Base-by-base conservation (phyloP, 306 rosid genomes). In the Malus orientalis region DNA sequence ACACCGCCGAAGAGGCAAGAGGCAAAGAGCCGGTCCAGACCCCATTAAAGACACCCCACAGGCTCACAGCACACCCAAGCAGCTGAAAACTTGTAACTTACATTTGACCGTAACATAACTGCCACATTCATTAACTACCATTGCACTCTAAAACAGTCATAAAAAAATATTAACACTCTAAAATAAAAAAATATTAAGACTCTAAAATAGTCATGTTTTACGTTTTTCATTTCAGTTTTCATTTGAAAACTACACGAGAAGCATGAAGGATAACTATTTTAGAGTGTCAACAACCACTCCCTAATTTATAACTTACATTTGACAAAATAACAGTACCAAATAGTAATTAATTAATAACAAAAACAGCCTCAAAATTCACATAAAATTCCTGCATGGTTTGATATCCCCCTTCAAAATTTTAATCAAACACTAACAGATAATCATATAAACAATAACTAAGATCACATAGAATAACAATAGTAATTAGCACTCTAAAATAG, bases 21-120 rank as follows among this genome's bases (percentile, higher is more conserved):
- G 5, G 14, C 63, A 7, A 62, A 14, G 16, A 36, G 53, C 67
- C 67, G 58, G n/a, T 20, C 23, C 44, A 32, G 18, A 63, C 42
- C 20, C 68, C 67, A 73, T 73, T 61, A 61, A 61, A 74, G 60
- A 74, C 60, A 11, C 44, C 45, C 38, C 69, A 73, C 27, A 72
- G 25, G 3, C 55, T 51, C 8, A 27, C 4, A 63, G 23, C 76
- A 16, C 68, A 16, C 68, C 58, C 38, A 6, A 61, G 66, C 44
- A 15, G n/a, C 42, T 10, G 69, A 51, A 51, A 51, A 51, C 68
- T 63, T 7, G 42, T 2, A 29, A 11, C 42, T 27, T 44, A 19
- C 10, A 38, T 38, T 36, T 38, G 42, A 38, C 42, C 68, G 18
- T 5, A 59, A 15, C 55, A 59, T 38, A 61, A 18, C 60, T 44